phyloP scores from a whole-genome alignment of 2,329 filamentous ascomycete genomes.

The Aspergillus versicolor region DNA sequence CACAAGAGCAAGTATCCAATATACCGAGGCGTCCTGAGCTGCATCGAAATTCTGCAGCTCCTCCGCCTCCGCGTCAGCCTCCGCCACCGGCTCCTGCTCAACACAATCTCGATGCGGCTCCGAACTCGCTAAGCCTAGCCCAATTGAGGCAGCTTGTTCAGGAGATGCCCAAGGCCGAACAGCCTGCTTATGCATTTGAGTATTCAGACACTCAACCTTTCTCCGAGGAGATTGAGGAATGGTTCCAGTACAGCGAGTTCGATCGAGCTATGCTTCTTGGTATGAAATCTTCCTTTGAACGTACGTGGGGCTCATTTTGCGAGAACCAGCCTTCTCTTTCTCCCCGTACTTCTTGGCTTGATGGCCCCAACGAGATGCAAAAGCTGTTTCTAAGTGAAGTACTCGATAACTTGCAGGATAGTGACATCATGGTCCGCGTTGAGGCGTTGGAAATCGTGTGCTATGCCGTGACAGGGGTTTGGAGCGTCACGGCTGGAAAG shows the following conservation, averaged over 20 bases:
- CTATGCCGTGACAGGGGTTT: constrained; percentile 65
- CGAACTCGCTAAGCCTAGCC: constrained; percentile 72
- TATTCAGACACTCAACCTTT: constrained; percentile 73
- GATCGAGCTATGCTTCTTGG: constrained; percentile 77
- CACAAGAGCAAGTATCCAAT: constrained; percentile 17
- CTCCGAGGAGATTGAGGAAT: constrained; percentile 90
- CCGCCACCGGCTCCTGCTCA: constrained; percentile 48
- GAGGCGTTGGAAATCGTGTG: constrained; percentile 48
- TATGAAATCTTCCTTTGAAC: constrained; percentile 73
- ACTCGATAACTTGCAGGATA: constrained; percentile 37
- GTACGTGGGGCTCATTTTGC: constrained; percentile 65
- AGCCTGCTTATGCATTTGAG: constrained; percentile 79
- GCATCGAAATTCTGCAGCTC: constrained; percentile 36
- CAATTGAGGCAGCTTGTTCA: constrained; percentile 72
- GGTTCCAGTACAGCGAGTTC: constrained; percentile 89
- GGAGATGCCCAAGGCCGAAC: constrained; percentile 69
- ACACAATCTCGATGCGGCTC: constrained; percentile 39
- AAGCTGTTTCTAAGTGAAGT: constrained; percentile 42
- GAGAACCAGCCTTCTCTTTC: constrained; percentile 29
- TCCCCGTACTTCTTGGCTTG: constrained; percentile 62
- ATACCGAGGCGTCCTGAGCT: constrained; percentile 34
- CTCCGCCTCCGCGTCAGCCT: constrained; percentile 46
- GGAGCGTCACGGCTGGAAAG: constrained; percentile 64
- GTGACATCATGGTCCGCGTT: constrained; percentile 42
- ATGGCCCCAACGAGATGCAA: constrained; percentile 55